Evolutionary conservation across 441 rosid genomes (phyloP).

Genomic region (Capsella rubella): DNA sequence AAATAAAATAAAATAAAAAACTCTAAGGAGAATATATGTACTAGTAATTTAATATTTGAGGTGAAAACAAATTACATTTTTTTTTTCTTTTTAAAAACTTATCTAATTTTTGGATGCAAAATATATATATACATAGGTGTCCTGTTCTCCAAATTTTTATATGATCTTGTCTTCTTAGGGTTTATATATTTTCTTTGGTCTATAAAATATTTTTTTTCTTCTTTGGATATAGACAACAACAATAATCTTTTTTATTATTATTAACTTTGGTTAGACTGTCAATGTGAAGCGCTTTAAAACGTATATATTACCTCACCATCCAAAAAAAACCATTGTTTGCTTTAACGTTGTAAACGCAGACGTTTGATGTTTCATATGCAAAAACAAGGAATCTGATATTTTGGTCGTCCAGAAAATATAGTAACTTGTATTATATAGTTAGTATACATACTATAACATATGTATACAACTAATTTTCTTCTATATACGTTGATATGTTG

Average conservation of each 20-base stretch:
- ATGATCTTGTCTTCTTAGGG: background rate
- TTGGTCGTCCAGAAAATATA: background rate
- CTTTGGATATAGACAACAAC: background rate
- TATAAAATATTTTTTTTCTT: too few relatives aligned
- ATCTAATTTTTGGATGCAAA: background rate
- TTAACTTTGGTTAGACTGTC: slow-evolving; percentile 12
- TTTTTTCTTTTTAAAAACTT: background rate
- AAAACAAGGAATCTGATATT: slow-evolving; percentile 1
- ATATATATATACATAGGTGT: background rate
- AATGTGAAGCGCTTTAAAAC: slow-evolving; percentile 11
- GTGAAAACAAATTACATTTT: background rate
- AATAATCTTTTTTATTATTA: background rate
- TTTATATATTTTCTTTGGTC: slow-evolving; percentile 5
- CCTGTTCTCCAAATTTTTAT: background rate
- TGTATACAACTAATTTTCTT: background rate
- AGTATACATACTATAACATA: background rate
- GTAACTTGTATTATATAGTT: background rate
- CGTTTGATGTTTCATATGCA: slow-evolving; percentile 2
- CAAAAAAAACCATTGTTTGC: background rate
- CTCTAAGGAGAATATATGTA: too few relatives aligned
- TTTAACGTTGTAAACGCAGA: background rate
- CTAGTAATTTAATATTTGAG: background rate
- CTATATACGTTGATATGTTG: background rate
- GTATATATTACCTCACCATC: slow-evolving; percentile 7
- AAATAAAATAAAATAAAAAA: background rate